A percentile compares a stretch with the other conserved stretches of the same genome.
Conservation (phyloP, 495 filamentous ascomycete species). For the Apiosordaria backusii region DNA sequence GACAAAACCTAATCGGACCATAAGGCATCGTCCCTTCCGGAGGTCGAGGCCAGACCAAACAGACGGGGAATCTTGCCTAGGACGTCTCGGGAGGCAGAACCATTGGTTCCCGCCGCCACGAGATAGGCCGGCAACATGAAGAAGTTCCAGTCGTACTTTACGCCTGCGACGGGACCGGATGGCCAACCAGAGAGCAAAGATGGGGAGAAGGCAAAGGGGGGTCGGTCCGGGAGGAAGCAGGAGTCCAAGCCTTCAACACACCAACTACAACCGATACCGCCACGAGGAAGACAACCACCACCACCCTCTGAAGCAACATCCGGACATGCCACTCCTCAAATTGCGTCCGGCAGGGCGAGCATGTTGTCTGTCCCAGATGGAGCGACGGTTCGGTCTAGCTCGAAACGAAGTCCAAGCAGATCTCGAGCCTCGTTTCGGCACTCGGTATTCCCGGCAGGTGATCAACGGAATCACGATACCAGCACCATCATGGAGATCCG, state of each 20-base stretch:
- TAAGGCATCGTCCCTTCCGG: neutral
- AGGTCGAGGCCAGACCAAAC: neutral
- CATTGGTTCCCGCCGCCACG: constrained; percentile 8
- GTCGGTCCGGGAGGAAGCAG: neutral
- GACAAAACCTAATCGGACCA: neutral
- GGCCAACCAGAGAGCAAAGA: neutral
- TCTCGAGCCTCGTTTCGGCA: constrained; percentile 22
- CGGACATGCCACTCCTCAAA: neutral
- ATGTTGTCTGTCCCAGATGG: constrained; percentile 20
- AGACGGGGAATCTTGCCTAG: neutral
- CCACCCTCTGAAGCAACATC: constrained; percentile 3
- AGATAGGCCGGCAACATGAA: constrained; percentile 22
- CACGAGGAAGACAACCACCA: constrained; percentile 4
- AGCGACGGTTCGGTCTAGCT: constrained; percentile 12
- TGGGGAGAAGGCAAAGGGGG: constrained; percentile 3
- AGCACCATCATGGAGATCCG: constrained; percentile 52
- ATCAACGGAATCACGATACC: constrained; percentile 40
- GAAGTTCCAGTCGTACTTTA: constrained; percentile 27
- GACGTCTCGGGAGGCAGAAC: neutral
- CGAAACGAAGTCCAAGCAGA: constrained; percentile 11
- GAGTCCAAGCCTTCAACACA: constrained; percentile 13
- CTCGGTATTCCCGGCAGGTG: constrained; percentile 46
- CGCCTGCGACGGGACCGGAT: constrained; percentile 18
- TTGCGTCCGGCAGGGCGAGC: constrained; percentile 7
- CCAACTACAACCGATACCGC: constrained; percentile 15